These are phyloP conservation scores for Agapanthus africanus DNA, from an alignment of 106 monocot genomes.

Conservation along the genomic window DNA sequence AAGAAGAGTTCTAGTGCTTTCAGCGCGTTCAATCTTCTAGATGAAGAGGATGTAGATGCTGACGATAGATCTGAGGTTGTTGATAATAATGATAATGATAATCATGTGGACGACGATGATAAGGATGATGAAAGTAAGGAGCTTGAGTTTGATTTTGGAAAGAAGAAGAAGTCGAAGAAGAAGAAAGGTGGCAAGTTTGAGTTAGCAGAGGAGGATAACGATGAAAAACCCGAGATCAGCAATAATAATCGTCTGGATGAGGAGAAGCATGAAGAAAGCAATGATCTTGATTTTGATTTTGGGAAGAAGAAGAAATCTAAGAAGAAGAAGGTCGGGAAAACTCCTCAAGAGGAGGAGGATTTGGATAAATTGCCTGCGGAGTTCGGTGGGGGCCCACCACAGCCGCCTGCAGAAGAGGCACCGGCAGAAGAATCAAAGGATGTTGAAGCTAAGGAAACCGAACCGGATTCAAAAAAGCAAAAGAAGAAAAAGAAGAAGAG, in stretches of 20 bases:
- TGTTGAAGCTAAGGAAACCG: constrained; percentile 5
- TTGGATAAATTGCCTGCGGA: constrained; percentile 16
- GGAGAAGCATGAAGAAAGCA: constrained; percentile 6
- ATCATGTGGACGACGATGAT: not conserved
- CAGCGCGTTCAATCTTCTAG: constrained; percentile 39
- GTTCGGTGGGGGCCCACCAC: constrained; percentile 4
- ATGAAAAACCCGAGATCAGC: constrained; percentile 5
- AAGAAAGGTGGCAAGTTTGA: not conserved
- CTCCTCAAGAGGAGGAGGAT: constrained; percentile 13
- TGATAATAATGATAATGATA: not conserved
- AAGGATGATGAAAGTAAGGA: constrained; percentile 2
- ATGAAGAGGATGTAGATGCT: constrained; percentile 19
- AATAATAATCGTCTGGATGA: constrained; percentile 2
- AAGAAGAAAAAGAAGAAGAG: constrained; percentile 46
- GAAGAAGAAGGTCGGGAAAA: not conserved
- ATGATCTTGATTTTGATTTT: constrained; percentile 8
- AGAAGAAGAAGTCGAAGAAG: constrained; percentile 36
- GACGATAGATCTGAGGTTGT: constrained; percentile 10
- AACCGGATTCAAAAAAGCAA: constrained; percentile 8
- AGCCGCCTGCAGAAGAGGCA: constrained; percentile 4
- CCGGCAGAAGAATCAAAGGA: constrained; percentile 9
- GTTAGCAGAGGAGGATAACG: not conserved
- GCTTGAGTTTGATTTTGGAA: constrained; percentile 18
- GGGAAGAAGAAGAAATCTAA: constrained; percentile 13
- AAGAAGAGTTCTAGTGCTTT: constrained; percentile 52